Conservation (phyloP, 106 monocot species). For the Platanthera zijinensis region DNA sequence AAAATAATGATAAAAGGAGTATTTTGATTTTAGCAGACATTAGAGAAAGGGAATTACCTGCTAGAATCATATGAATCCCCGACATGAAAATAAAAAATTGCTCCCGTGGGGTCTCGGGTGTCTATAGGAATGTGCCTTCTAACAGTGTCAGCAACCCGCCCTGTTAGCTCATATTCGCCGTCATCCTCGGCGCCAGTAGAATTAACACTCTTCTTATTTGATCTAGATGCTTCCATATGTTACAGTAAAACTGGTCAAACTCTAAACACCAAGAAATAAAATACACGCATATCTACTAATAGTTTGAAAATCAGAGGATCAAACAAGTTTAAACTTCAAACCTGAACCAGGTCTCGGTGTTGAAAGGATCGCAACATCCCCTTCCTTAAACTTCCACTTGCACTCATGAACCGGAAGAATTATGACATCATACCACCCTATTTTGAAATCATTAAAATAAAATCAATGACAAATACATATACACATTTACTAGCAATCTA, state of each 20-base stretch:
- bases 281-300: neutral
- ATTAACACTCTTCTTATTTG: conserved; percentile 39
- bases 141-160: conserved; percentile 71
- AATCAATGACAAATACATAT: neutral
- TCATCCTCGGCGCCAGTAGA: conserved; percentile 37
- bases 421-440: too few relatives aligned
- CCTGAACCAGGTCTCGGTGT: too few relatives aligned
- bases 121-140: conserved; percentile 75
- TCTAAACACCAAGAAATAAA: neutral
- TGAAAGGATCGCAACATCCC: too few relatives aligned
- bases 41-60: neutral
- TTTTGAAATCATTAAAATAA: too few relatives aligned
- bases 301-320: too few relatives aligned
- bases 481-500: conserved; percentile 42
- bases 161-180: conserved; percentile 40
- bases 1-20: too few relatives aligned
- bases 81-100: conserved; percentile 83
- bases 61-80: conserved; percentile 64
- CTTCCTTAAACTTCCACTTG: too few relatives aligned
- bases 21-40: too few relatives aligned
- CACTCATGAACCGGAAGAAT: too few relatives aligned
- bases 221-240: conserved; percentile 39
- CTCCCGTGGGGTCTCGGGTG: conserved; percentile 74
- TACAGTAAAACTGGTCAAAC: neutral
- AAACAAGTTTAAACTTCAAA: too few relatives aligned